Conservation (phyloP, 2,329 filamentous ascomycete genomes). For the Coccinonectria pachysandricola region DNA sequence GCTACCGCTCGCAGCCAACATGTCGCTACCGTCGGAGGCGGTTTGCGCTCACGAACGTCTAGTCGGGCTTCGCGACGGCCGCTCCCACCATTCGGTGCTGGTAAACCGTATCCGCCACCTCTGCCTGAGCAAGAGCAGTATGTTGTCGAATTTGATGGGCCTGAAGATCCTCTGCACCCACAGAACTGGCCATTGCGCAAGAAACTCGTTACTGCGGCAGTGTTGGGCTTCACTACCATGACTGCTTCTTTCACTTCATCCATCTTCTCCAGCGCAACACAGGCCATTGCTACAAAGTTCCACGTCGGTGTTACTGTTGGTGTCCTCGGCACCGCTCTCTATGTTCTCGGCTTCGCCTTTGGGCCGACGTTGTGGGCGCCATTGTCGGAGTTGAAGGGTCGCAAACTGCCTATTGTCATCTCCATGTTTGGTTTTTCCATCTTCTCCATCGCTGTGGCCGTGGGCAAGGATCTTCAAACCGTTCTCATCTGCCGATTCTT, state of each 20-base stretch:
- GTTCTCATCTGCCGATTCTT: slow-evolving; percentile 66
- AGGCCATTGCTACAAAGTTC: slow-evolving; percentile 45
- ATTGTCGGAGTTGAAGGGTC: slow-evolving; percentile 60
- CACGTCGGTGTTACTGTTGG: slow-evolving; percentile 52
- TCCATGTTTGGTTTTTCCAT: slow-evolving; percentile 61
- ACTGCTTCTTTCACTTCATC: slow-evolving; percentile 62
- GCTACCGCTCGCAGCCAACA: slow-evolving; percentile 63
- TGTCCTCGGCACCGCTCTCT: slow-evolving; percentile 56
- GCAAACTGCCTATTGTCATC: slow-evolving; percentile 49
- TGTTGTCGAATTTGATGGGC: slow-evolving; percentile 77
- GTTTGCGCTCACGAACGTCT: slow-evolving; percentile 24
- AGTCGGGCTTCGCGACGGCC: slow-evolving; percentile 44
- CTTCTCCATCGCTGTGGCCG: slow-evolving; percentile 55
- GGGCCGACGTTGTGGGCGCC: slow-evolving; percentile 66
- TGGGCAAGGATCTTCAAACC: slow-evolving; percentile 57
- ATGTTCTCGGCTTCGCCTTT: slow-evolving; percentile 61
- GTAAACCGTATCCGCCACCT: slow-evolving; percentile 63
- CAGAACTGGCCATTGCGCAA: slow-evolving; percentile 77
- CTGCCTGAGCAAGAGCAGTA: slow-evolving; percentile 65
- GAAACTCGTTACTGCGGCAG: slow-evolving; percentile 60
- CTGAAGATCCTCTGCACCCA: slow-evolving; percentile 71
- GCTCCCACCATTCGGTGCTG: slow-evolving; percentile 58
- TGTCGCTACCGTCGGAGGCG: slow-evolving; percentile 56
- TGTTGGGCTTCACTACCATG: slow-evolving; percentile 65
- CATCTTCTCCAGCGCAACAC: slow-evolving; percentile 61